phyloP scores from a whole-genome alignment of 164 flowering plant genomes.

The Nymphaea colorata region DNA sequence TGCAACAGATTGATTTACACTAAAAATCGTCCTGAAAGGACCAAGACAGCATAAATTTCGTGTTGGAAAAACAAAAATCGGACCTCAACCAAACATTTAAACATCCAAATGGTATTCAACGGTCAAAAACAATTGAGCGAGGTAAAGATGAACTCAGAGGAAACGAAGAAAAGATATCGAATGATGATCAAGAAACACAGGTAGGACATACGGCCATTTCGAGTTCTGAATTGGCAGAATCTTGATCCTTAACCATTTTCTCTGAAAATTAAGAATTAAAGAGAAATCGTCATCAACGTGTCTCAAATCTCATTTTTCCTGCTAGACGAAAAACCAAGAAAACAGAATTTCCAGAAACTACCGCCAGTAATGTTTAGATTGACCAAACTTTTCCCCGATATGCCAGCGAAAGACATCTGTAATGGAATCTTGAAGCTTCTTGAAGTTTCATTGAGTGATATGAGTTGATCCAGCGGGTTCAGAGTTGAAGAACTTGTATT shows the following conservation, averaged over 20 bases:
- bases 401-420: slow-evolving; percentile 41
- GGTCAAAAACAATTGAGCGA: no score
- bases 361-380: slow-evolving; percentile 91
- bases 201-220: slow-evolving; percentile 61
- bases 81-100: no score
- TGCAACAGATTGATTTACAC: no score
- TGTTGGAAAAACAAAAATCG: no score
- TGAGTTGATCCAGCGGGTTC: slow-evolving; percentile 4
- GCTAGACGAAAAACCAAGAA: not conserved
- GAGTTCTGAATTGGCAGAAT: slow-evolving; percentile 75
- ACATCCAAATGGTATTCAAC: no score
- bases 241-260: slow-evolving; percentile 93
- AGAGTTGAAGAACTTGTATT: slow-evolving; percentile 50
- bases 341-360: slow-evolving; percentile 6
- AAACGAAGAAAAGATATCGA: no score
- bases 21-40: no score
- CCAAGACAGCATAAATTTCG: no score
- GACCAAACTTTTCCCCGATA: slow-evolving; percentile 56
- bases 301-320: not conserved
- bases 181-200: slow-evolving; percentile 1
- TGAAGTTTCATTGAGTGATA: slow-evolving; percentile 11
- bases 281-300: slow-evolving; percentile 4
- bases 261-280: slow-evolving; percentile 35
- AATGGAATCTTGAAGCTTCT: slow-evolving; percentile 30
- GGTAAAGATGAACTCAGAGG: no score